Evolutionary conservation across 2,329 filamentous ascomycete species (phyloP).

Genomic region (Grosmannia huntii): DNA sequence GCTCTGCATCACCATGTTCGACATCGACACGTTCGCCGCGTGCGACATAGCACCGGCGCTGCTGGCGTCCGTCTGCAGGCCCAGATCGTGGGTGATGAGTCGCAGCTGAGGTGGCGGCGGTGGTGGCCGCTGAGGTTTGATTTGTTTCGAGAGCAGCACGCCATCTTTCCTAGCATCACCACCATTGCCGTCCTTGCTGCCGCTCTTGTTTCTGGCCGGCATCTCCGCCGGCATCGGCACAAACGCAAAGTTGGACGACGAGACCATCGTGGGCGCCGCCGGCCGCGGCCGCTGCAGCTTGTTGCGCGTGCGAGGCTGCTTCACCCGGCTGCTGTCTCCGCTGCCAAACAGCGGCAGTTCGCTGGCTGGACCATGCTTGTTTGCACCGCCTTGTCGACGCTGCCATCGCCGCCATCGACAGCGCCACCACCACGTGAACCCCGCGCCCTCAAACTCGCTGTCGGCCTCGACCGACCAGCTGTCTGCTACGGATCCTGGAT

Average conservation of each 20-base stretch:
- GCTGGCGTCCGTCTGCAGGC: neutral
- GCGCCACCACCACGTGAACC: constrained; percentile 8
- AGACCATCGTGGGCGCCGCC: constrained; percentile 1
- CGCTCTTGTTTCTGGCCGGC: neutral
- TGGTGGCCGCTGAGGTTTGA: constrained; percentile 2
- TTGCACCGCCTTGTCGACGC: constrained; percentile 2
- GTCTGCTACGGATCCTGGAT: neutral
- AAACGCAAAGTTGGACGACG: constrained; percentile 7
- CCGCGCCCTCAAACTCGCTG: constrained; percentile 7
- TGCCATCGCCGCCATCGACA: constrained; percentile 8
- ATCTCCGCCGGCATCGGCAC: constrained; percentile 1
- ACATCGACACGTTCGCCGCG: neutral
- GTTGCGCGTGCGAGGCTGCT: neutral
- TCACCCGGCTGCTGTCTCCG: neutral
- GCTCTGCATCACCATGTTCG: neutral
- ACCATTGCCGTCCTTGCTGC: neutral
- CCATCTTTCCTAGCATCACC: neutral
- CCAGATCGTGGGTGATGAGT: neutral
- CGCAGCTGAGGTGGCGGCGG: constrained; percentile 9
- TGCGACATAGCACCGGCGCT: neutral
- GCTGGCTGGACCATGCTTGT: neutral
- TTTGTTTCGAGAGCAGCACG: neutral
- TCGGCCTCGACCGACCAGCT: constrained; percentile 7
- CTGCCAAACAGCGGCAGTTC: neutral
- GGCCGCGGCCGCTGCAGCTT: constrained; percentile 2